Evolutionary conservation across 257 asterid species (phyloP).

Genomic region (Solanum sparsipilum): DNA sequence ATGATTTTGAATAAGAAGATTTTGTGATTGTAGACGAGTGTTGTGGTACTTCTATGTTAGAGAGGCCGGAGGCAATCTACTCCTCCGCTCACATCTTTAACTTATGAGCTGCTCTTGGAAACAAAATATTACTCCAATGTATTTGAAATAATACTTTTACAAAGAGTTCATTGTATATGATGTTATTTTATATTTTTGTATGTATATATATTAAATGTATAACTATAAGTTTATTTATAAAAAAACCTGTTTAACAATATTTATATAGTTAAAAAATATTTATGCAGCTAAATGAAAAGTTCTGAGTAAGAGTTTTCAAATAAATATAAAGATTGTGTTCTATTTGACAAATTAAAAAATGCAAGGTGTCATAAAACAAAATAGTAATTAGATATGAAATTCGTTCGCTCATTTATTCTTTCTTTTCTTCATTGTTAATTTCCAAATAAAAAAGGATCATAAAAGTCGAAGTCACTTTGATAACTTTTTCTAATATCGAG

Average conservation of each 20-base stretch:
- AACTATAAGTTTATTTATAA: neutral
- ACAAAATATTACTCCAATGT: neutral
- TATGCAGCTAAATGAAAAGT: neutral
- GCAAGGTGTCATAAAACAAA: neutral
- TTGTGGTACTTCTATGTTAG: too few relatives aligned
- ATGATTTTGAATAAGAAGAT: too few relatives aligned
- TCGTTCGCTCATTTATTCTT: neutral
- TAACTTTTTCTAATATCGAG: neutral
- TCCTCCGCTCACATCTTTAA: too few relatives aligned
- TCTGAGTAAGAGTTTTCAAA: neutral
- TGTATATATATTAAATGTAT: neutral
- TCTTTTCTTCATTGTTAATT: neutral
- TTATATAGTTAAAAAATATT: neutral
- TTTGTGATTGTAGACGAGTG: too few relatives aligned
- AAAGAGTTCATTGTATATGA: neutral
- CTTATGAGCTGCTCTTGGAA: neutral
- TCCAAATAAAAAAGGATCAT: neutral
- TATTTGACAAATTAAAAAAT: neutral
- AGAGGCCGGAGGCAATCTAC: neutral
- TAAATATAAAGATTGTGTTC: neutral
- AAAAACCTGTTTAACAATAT: neutral
- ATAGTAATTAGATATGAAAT: neutral
- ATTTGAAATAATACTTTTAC: neutral
- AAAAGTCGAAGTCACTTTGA: neutral
- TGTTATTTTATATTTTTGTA: neutral